A percentile compares a stretch with the other conserved stretches of the same genome.
Conservation (phyloP, 1,139 yeast species). For the Blastobotrys malaysiensis region DNA sequence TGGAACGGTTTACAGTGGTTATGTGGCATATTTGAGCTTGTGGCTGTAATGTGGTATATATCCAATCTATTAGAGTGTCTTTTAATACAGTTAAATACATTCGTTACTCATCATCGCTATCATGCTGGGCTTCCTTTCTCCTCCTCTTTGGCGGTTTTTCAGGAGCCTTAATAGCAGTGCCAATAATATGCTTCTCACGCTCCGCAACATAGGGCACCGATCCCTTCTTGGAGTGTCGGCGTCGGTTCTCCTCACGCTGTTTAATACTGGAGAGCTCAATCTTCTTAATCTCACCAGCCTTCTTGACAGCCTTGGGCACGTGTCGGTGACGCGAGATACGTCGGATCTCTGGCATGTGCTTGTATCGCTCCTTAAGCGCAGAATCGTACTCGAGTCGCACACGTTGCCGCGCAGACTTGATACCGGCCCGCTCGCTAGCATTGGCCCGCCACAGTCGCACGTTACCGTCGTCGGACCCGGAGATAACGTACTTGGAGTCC, state of each 20-base stretch:
- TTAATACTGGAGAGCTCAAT: constrained; percentile 67
- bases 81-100: not conserved
- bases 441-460: constrained; percentile 87
- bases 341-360: constrained; percentile 93
- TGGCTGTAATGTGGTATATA: not conserved
- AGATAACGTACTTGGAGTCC: constrained; percentile 79
- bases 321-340: constrained; percentile 91
- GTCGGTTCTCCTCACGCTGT: constrained; percentile 74
- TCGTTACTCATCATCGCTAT: not conserved
- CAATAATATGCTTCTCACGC: constrained; percentile 79
- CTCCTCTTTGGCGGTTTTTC: not conserved
- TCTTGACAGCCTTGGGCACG: constrained; percentile 77
- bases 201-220: constrained; percentile 53
- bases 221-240: constrained; percentile 71
- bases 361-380: constrained; percentile 85
- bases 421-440: constrained; percentile 77
- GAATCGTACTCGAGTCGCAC: constrained; percentile 83
- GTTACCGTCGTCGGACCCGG: constrained; percentile 96
- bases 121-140: not conserved
- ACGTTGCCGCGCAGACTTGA: constrained; percentile 76
- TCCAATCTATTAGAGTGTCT: not conserved
- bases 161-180: constrained; percentile 59
- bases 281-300: constrained; percentile 80
- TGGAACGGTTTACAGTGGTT: no score
- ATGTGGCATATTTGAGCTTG: no score